phyloP scores from a whole-genome alignment of 805 yeast genomes.

The Barnettozyma siamensis region DNA sequence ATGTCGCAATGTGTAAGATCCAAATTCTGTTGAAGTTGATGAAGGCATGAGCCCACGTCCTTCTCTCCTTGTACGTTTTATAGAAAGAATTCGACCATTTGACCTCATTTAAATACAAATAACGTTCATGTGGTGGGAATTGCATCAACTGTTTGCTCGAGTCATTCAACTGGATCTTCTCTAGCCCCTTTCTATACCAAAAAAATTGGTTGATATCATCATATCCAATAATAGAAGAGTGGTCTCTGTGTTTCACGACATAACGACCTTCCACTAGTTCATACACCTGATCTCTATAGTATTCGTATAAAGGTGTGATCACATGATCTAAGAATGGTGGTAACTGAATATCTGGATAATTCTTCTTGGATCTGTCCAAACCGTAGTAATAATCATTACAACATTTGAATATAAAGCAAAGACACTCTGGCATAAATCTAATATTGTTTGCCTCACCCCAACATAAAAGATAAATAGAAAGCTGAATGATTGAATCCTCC shows the following conservation, averaged over 20 bases:
- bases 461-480: conserved; percentile 63
- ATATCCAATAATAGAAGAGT: conserved; percentile 68
- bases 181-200: conserved; percentile 74
- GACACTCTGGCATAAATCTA: conserved; percentile 84
- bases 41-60: conserved; percentile 72
- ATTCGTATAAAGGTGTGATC: conserved; percentile 70
- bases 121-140: conserved; percentile 51
- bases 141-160: conserved; percentile 27
- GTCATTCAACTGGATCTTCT: conserved; percentile 43
- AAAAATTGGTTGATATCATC: conserved; percentile 87
- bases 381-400: conserved; percentile 63
- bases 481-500: conserved; percentile 52
- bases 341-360: conserved; percentile 24
- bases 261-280: conserved; percentile 37
- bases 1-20: conserved; percentile 68
- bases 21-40: conserved; percentile 74
- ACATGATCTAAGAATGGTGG: conserved; percentile 55
- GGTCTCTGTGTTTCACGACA: conserved; percentile 53
- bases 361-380: conserved; percentile 31
- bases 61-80: conserved; percentile 69
- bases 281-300: conserved; percentile 50
- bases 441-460: conserved; percentile 92
- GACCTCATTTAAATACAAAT: conserved; percentile 44
- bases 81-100: conserved; percentile 63
- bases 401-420: conserved; percentile 79